Percentiles rank a stretch among this genome's conserved stretches.
These are phyloP conservation scores for Paraconiothyrium sp. DNA, from an alignment of 2,329 filamentous ascomycete genomes.

Conservation along the genomic window DNA sequence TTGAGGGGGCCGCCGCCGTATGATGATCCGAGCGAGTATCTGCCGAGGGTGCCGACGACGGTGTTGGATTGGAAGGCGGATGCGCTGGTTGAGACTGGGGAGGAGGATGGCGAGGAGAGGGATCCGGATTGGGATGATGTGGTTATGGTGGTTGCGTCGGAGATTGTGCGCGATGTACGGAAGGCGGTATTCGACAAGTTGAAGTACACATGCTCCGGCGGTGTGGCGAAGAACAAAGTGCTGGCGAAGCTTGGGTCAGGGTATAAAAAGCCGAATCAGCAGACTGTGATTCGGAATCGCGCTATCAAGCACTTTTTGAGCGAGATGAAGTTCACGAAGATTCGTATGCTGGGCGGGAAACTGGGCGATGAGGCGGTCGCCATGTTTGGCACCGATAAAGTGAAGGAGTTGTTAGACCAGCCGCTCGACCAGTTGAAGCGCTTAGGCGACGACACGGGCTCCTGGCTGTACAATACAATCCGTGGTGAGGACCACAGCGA, in stretches of 20 bases:
- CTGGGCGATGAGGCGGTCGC: slow-evolving; percentile 85
- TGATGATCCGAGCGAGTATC: slow-evolving; percentile 73
- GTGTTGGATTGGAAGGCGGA: slow-evolving; percentile 86
- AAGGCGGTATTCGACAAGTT: slow-evolving; percentile 73
- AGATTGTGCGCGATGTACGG: slow-evolving; percentile 83
- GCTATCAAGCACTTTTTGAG: slow-evolving; percentile 81
- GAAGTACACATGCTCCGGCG: slow-evolving; percentile 90
- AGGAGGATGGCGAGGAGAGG: slow-evolving; percentile 75
- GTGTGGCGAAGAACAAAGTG: slow-evolving; percentile 92
- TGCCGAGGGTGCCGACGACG: slow-evolving; percentile 77
- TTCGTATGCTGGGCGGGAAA: slow-evolving; percentile 94
- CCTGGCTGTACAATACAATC: slow-evolving; percentile 85
- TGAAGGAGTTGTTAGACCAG: slow-evolving; percentile 78
- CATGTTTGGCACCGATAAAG: slow-evolving; percentile 81
- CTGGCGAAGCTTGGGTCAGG: slow-evolving; percentile 91
- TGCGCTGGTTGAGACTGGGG: slow-evolving; percentile 80
- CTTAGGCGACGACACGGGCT: slow-evolving; percentile 83
- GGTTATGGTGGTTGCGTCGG: slow-evolving; percentile 83
- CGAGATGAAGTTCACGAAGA: slow-evolving; percentile 92
- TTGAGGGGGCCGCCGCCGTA: slow-evolving; percentile 73
- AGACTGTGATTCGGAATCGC: slow-evolving; percentile 91
- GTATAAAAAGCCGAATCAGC: slow-evolving; percentile 91
- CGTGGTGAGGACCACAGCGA: slow-evolving; percentile 87
- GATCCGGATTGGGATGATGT: slow-evolving; percentile 98
- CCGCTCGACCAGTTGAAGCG: slow-evolving; percentile 79